A percentile compares a stretch with the other conserved stretches of the same genome.
phyloP scores from a whole-genome alignment of 164 flowering plant genomes.

The Nymphaea colorata region DNA sequence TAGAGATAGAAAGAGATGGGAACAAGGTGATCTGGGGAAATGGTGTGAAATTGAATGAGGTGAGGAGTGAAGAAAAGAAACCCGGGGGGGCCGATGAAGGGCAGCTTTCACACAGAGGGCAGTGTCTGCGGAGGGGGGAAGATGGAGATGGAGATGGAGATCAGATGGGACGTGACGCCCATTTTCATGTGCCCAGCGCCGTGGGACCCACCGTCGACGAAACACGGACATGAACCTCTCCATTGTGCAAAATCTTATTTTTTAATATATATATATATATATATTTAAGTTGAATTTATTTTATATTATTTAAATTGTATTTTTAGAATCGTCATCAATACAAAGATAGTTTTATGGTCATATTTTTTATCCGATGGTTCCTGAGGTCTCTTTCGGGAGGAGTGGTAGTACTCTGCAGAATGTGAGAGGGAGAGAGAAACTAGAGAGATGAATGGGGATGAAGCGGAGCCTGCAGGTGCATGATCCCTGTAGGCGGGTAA shows the following conservation, averaged over 20 bases:
- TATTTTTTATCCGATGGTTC: not conserved
- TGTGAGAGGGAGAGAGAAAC: slow-evolving; percentile 1
- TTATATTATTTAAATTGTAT: too few species aligned
- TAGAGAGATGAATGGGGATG: slow-evolving; percentile 8
- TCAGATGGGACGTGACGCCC: slow-evolving; percentile 8
- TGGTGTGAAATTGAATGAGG: too few species aligned
- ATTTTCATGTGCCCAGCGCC: slow-evolving; percentile 5
- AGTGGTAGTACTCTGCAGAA: too few species aligned
- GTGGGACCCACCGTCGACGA: not conserved
- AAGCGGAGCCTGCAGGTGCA: slow-evolving; percentile 14
- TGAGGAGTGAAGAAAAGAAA: too few species aligned
- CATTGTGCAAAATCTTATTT: too few species aligned
- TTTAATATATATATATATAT: too few species aligned
- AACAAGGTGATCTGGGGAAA: too few species aligned
- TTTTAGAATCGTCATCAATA: too few species aligned
- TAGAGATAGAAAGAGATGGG: too few species aligned
- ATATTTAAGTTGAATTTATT: not conserved
- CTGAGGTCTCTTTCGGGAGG: not conserved
- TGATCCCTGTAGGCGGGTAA: slow-evolving; percentile 28
- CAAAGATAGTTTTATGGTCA: too few species aligned
- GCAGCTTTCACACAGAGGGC: not conserved
- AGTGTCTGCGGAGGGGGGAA: not conserved
- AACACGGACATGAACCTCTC: not conserved
- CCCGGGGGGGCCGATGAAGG: not conserved
- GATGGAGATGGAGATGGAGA: slow-evolving; percentile 1